Evolutionary conservation across 371 early-diverging fungal genomes (phyloP).

Genomic region (Rhizopus delemar): DNA sequence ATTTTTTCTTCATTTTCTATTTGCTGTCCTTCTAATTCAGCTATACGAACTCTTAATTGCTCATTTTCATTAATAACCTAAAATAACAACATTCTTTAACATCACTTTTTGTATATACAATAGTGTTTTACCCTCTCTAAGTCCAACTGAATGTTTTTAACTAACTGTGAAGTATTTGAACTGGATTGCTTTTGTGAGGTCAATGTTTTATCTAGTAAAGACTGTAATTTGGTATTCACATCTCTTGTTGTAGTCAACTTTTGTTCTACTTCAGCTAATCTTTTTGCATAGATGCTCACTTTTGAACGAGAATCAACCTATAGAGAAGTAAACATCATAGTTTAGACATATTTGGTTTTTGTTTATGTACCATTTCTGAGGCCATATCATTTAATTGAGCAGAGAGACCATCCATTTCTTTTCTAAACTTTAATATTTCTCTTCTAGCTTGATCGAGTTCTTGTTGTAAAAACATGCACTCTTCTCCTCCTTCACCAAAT

Average conservation of each 20-base stretch:
- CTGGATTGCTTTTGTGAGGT: constrained; percentile 63
- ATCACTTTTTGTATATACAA: background rate
- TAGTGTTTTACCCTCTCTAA: constrained; percentile 50
- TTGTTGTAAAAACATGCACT: constrained; percentile 54
- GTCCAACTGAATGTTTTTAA: constrained; percentile 65
- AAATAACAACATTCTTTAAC: background rate
- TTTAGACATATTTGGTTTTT: background rate
- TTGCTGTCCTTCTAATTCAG: constrained; percentile 65
- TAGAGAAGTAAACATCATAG: background rate
- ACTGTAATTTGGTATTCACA: constrained; percentile 60
- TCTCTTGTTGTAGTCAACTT: constrained; percentile 63
- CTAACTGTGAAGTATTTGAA: constrained; percentile 61
- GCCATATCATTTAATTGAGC: constrained; percentile 69
- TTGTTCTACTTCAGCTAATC: constrained; percentile 67
- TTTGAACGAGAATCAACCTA: constrained; percentile 57
- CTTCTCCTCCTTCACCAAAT: constrained; percentile 31
- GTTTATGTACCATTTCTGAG: constrained; percentile 56
- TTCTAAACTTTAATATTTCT: constrained; percentile 60
- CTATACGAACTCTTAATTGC: constrained; percentile 58
- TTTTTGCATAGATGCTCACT: constrained; percentile 64
- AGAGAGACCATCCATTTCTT: constrained; percentile 63
- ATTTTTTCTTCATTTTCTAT: constrained; percentile 62
- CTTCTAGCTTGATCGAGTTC: constrained; percentile 63
- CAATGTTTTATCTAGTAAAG: constrained; percentile 57
- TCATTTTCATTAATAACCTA: constrained; percentile 66